Conservation (phyloP, 75 land plant species). For the Picea sitchensis region DNA sequence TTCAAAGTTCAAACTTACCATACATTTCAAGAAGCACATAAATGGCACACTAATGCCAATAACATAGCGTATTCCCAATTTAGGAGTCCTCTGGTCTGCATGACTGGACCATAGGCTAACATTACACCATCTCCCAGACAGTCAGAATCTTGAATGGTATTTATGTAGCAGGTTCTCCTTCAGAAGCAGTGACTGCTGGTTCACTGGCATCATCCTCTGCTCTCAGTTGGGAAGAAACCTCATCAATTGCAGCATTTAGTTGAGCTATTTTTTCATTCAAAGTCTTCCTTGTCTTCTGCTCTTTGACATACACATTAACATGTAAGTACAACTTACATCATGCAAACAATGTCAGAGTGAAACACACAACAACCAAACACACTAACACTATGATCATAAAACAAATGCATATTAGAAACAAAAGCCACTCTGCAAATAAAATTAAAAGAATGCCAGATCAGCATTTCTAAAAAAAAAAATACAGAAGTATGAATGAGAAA, state of each 20-base stretch:
- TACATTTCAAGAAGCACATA: neutral
- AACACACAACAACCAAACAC: neutral
- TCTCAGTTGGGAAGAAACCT: conserved; percentile 29
- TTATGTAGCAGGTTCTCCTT: conserved; percentile 18
- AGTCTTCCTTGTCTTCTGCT: conserved; percentile 29
- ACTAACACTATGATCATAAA: neutral
- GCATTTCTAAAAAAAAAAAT: neutral
- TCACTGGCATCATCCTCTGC: conserved; percentile 13
- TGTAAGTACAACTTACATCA: neutral
- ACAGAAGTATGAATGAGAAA: neutral
- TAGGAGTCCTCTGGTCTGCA: neutral
- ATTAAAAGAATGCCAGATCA: neutral
- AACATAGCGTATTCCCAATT: neutral
- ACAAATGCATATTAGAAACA: neutral
- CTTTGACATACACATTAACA: neutral
- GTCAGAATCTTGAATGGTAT: neutral
- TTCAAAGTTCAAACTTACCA: neutral
- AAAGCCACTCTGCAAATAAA: neutral
- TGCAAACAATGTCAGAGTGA: neutral
- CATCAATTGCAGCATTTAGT: conserved; percentile 34
- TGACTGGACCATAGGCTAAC: neutral
- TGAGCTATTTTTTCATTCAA: conserved; percentile 35
- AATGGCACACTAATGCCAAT: neutral
- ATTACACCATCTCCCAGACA: neutral
- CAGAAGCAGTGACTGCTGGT: conserved; percentile 1